Conservation (phyloP, 1,139 yeast species). For the Pichia sp. region DNA sequence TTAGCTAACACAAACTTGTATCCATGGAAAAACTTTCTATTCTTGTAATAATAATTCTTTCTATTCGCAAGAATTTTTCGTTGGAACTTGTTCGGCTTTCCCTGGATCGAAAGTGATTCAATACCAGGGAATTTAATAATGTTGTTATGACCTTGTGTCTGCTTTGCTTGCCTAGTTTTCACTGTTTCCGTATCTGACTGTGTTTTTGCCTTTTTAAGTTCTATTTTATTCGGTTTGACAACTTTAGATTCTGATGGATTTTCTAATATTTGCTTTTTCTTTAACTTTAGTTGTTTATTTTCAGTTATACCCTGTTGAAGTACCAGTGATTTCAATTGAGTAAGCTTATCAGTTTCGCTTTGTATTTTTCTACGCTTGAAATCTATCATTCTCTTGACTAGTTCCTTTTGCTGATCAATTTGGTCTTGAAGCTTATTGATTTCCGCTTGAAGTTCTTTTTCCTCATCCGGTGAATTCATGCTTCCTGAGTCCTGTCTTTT, state of each 20-base stretch:
- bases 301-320: background rate
- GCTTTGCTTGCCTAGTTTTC: background rate
- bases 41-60: conserved; percentile 35
- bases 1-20: conserved; percentile 27
- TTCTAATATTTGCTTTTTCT: background rate
- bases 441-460: conserved; percentile 16
- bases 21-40: conserved; percentile 37
- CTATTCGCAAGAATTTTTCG: conserved; percentile 24
- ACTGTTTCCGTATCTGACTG: background rate
- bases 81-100: conserved; percentile 22
- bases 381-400: conserved; percentile 6
- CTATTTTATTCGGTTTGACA: background rate
- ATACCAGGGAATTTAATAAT: background rate
- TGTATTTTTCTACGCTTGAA: conserved; percentile 7
- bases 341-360: conserved; percentile 14
- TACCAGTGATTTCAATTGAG: conserved; percentile 6
- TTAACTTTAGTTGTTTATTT: conserved; percentile 10
- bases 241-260: background rate
- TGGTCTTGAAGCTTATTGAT: conserved; percentile 20
- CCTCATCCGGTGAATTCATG: conserved; percentile 18
- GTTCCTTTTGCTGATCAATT: conserved; percentile 16
- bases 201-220: background rate
- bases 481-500: background rate
- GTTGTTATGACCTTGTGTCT: conserved; percentile 6
- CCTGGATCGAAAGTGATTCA: conserved; percentile 2